Percentiles rank a stretch among this genome's conserved stretches.
Evolutionary conservation across 345 rosid species (phyloP).

Genomic region (Xanthoceras sorbifolium): DNA sequence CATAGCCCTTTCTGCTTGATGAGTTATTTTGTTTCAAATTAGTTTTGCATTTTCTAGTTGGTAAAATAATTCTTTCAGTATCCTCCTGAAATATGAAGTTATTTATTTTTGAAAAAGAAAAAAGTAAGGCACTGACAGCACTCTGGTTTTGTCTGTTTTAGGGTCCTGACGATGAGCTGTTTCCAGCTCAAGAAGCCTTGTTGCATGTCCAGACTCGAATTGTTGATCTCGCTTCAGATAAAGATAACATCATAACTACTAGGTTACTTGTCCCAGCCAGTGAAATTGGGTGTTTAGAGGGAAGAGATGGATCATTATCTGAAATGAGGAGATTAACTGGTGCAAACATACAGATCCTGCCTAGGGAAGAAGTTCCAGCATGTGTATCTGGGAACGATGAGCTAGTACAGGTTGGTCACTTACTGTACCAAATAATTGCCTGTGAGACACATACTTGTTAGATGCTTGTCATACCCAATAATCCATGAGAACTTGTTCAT

Average conservation of each 20-base stretch:
- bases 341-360: slow-evolving; percentile 68
- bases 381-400: slow-evolving; percentile 63
- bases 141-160: slow-evolving; percentile 32
- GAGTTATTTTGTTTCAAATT: not conserved
- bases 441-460: slow-evolving; percentile 8
- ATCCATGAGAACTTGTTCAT: not conserved
- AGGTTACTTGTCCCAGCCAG: slow-evolving; percentile 68
- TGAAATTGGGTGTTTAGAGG: slow-evolving; percentile 84
- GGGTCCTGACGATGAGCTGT: slow-evolving; percentile 95
- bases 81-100: slow-evolving; percentile 14
- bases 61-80: not conserved
- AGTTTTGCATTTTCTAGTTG: slow-evolving; percentile 5
- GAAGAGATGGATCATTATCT: slow-evolving; percentile 78
- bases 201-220: slow-evolving; percentile 93
- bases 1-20: not conserved
- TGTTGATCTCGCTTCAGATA: slow-evolving; percentile 69
- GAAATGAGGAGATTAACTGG: slow-evolving; percentile 78
- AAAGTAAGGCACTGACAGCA: slow-evolving; percentile 11
- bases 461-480: slow-evolving; percentile 13
- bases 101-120: not conserved
- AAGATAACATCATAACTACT: slow-evolving; percentile 72
- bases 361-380: slow-evolving; percentile 66
- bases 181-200: slow-evolving; percentile 99
- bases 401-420: slow-evolving; percentile 74
- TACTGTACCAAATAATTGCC: slow-evolving; percentile 12